A percentile compares a stretch with the other conserved stretches of the same genome.
phyloP scores from a whole-genome alignment of 371 early-diverging fungal species.

The Saksenaea vasiformis region DNA sequence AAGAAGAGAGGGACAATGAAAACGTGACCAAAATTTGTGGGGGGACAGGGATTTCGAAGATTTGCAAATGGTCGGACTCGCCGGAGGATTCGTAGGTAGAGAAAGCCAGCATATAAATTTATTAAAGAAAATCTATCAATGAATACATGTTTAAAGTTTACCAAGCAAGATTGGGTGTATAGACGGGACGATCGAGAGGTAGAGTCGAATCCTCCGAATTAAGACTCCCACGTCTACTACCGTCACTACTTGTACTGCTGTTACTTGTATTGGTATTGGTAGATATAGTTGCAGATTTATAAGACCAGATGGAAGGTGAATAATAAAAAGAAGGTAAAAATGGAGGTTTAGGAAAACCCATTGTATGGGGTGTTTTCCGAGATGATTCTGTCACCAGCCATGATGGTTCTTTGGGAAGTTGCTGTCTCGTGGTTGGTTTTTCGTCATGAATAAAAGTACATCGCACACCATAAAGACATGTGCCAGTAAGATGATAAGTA shows the following conservation, averaged over 20 bases:
- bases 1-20: neutral
- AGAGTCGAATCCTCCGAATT: neutral
- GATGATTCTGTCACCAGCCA: slow-evolving; percentile 1
- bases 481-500: slow-evolving; percentile 87
- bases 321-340: neutral
- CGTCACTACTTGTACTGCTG: neutral
- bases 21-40: neutral
- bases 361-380: neutral
- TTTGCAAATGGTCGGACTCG: neutral
- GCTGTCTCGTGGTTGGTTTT: slow-evolving; percentile 1
- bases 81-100: slow-evolving; percentile 1
- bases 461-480: slow-evolving; percentile 91
- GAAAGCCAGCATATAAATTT: neutral
- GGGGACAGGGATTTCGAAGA: neutral
- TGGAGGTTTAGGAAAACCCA: neutral
- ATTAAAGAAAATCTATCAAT: neutral
- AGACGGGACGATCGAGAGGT: neutral
- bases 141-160: neutral
- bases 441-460: slow-evolving; percentile 95
- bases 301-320: neutral
- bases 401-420: neutral
- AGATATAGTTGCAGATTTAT: neutral
- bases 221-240: neutral
- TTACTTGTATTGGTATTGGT: neutral
- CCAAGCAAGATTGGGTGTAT: neutral